Evolutionary conservation across 768 basidiomycete genomes (phyloP), one percentile per base, ranked within the genome.

Genomic region (Lactifluus pinguis): DNA sequence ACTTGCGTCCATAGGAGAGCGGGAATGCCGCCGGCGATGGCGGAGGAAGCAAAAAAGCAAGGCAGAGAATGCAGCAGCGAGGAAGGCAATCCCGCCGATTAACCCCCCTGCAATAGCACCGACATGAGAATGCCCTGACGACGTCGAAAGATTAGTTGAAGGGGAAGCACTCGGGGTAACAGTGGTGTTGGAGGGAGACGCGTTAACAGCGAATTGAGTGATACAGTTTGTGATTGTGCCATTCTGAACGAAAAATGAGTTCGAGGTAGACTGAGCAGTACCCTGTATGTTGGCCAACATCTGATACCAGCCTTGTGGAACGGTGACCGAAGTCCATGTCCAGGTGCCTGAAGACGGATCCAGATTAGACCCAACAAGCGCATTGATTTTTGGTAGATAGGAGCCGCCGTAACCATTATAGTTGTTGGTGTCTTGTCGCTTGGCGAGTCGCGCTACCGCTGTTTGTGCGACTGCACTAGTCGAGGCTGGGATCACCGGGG

Each of bases 41-140:
- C 53, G 66, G 61, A 42, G 17, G 53, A 53, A 58, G 21, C 47
- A 55, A 53, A 39, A 53, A 36, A 65, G 39, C 30, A 60, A 21
- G 25, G 49, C 73, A 39, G 75, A 59, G 61, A 74, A 72, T 57
- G 76, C 54, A 7, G 72, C 67, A 15, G 73, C 66, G 21, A 78
- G 62, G 5, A 82, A 56, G 14, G 70, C 77, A 2, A 76, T 66
- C 2, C 75, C 80, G 5, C 80, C 84, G 4, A 85, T 63, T 19
- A 80, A 76, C 29, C 78, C 78, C 2, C 84, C 86, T 6, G 76
- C 77, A 30, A 86, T 79, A 8, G 75, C 73, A 0, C 76, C 79
- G 1, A 71, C 69, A 42, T 77, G 77, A 7, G 70, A 67, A 45
- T 57, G 53, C 9, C 49, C 6, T 11, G 56, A 53, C 3, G 19